phyloP scores from a whole-genome alignment of 2,329 filamentous ascomycete genomes.

The Pseudogymnoascus sp. region DNA sequence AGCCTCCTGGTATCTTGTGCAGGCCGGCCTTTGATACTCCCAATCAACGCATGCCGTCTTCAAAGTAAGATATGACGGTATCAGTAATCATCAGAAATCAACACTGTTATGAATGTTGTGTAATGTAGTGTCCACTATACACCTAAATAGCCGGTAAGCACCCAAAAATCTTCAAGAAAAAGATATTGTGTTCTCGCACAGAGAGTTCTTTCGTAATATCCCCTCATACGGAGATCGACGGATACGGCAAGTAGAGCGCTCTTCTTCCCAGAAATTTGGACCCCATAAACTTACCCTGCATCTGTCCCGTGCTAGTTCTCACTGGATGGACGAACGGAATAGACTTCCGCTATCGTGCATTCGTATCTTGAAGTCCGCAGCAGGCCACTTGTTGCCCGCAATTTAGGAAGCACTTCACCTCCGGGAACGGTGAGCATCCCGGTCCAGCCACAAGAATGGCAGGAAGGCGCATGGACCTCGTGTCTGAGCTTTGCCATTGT shows the following conservation, averaged over 20 bases:
- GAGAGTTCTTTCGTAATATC: background rate
- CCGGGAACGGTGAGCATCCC: background rate
- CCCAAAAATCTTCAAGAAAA: background rate
- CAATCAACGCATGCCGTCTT: background rate
- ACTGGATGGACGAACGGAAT: background rate
- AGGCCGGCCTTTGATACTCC: background rate
- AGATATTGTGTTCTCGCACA: background rate
- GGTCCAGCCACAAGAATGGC: background rate
- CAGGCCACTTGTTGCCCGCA: background rate
- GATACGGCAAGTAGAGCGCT: background rate
- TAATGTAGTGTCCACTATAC: background rate
- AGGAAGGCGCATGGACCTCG: background rate
- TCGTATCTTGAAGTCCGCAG: background rate
- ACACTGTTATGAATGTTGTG: background rate
- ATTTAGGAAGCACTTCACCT: background rate
- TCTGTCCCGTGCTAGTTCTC: background rate
- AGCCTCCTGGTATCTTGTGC: background rate
- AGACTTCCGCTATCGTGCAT: background rate
- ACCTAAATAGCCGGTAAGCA: background rate
- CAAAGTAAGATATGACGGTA: background rate
- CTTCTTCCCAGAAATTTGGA: background rate
- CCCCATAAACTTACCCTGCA: background rate
- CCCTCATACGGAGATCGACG: background rate
- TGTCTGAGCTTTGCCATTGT: background rate
- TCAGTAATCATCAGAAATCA: background rate